These are phyloP conservation scores for Erysimum cheiri DNA, from an alignment of 441 rosid genomes.

Conservation along the genomic window DNA sequence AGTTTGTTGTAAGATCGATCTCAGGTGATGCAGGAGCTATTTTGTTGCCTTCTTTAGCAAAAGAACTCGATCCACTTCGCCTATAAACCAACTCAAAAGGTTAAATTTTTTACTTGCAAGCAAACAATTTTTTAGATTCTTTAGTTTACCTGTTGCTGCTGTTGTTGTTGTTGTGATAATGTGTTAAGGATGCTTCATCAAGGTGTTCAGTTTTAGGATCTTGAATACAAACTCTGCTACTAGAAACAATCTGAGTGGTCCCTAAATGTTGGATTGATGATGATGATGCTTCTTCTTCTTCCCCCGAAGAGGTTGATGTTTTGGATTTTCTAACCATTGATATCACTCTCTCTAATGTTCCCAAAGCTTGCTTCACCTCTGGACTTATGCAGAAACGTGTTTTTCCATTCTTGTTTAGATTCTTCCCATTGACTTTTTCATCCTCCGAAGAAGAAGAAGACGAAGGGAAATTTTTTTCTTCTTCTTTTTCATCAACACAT, in stretches of 20 bases:
- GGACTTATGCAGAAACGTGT: slow-evolving; percentile 57
- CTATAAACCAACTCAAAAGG: slow-evolving; percentile 42
- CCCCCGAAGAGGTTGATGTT: slow-evolving; percentile 42
- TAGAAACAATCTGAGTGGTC: slow-evolving; percentile 38
- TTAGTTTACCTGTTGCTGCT: slow-evolving; percentile 34
- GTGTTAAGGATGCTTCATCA: slow-evolving; percentile 48
- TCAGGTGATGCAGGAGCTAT: slow-evolving; percentile 67
- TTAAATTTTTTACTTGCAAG: neutral
- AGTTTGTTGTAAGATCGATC: slow-evolving; percentile 37
- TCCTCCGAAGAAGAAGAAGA: slow-evolving; percentile 35
- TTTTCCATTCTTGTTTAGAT: slow-evolving; percentile 39
- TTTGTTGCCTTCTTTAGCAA: slow-evolving; percentile 64
- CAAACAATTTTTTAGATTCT: neutral
- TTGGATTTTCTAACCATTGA: slow-evolving; percentile 59
- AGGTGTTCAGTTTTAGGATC: slow-evolving; percentile 37
- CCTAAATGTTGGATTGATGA: slow-evolving; percentile 36
- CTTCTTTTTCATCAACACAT: slow-evolving; percentile 35
- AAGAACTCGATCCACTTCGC: slow-evolving; percentile 55
- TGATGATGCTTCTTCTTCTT: slow-evolving; percentile 38
- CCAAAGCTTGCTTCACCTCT: slow-evolving; percentile 77
- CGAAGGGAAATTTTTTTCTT: slow-evolving; percentile 18
- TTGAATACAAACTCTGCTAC: slow-evolving; percentile 44
- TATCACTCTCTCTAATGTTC: slow-evolving; percentile 75
- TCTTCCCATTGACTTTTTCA: slow-evolving; percentile 27
- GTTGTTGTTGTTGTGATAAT: slow-evolving; percentile 49